phyloP scores from a whole-genome alignment of 306 rosid genomes.

The Sicyos baderoa region DNA sequence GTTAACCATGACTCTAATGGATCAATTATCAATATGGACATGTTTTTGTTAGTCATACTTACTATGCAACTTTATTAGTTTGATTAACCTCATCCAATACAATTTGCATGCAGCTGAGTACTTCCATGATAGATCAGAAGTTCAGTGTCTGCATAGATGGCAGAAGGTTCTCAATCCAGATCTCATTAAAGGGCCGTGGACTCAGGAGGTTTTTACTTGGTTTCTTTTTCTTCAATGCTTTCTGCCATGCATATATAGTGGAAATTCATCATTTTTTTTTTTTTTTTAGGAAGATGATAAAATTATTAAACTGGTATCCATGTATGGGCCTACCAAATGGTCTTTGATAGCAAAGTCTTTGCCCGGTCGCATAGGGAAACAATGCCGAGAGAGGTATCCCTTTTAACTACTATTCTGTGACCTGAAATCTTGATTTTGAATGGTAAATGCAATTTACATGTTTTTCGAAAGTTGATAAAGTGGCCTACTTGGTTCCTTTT shows the following conservation, averaged over 20 bases:
- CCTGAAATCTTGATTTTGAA: conserved; percentile 11
- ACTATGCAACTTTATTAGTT: not conserved
- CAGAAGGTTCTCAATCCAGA: conserved; percentile 99
- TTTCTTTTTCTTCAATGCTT: conserved; percentile 12
- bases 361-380: conserved; percentile 98
- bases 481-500: not conserved
- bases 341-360: conserved; percentile 90
- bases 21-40: not conserved
- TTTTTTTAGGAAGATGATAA: conserved; percentile 76
- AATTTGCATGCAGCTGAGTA: conserved; percentile 62
- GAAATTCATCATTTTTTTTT: conserved; percentile 8
- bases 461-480: not conserved
- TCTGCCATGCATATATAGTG: conserved; percentile 17
- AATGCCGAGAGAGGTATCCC: conserved; percentile 87
- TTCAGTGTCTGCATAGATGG: conserved; percentile 98
- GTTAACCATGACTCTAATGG: not conserved
- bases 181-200: conserved; percentile 96
- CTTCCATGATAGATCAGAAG: conserved; percentile 91
- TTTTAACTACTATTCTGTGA: not conserved
- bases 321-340: conserved; percentile 91
- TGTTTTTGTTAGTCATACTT: not conserved
- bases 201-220: conserved; percentile 61
- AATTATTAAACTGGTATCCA: conserved; percentile 67
- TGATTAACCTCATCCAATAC: not conserved
- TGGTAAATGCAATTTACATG: not conserved